Evolutionary conservation across 495 filamentous ascomycete genomes (phyloP), one percentile per base, ranked within the genome.

Genomic region (Entonaema liquescens): DNA sequence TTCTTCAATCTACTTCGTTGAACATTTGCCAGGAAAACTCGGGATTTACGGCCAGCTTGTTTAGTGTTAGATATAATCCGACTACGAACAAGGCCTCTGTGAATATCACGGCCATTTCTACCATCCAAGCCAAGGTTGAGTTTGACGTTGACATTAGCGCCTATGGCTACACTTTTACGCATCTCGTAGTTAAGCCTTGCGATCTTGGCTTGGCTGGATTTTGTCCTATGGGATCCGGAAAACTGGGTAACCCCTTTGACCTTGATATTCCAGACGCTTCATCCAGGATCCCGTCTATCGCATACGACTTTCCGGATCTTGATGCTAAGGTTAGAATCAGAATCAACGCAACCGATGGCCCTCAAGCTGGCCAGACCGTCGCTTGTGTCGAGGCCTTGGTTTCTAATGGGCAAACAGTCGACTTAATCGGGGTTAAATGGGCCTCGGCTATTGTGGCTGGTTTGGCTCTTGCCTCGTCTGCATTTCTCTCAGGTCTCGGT

Each of bases 341-440:
- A 65, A 92, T 99, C 84, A 97, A 93, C 78, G 84, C 86, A 40
- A 89, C 88, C 0, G 75, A 79, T 33, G 75, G 83, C 5, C 81
- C 83, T 13, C 78, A 86, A 49, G 75, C 83, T 11, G 83, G 84
- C 15, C 78, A 87, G 42, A 90, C 83, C 62, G 86, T 98, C 57
- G 92, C 95, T 59, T 99, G 95, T 74, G 86, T 99, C 5, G 91
- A 97, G 82, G 95, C 94, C 11, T 80, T 87, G 54, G 84, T 99
- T 47, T 97, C 93, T 35, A 99, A 98, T 74, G 91, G 92, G 60
- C 91, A 97, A 79, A 97, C 95, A 1, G 95, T 98, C 47, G 89
- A 98, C 71, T 89, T 97, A 71, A 85, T 92, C 50, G 93, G 88
- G 64, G 93, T 99, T 3, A 92, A 92, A 68, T 98, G 95, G 94